Conservation (phyloP, 106 monocot species). For the Allium fistulosum region DNA sequence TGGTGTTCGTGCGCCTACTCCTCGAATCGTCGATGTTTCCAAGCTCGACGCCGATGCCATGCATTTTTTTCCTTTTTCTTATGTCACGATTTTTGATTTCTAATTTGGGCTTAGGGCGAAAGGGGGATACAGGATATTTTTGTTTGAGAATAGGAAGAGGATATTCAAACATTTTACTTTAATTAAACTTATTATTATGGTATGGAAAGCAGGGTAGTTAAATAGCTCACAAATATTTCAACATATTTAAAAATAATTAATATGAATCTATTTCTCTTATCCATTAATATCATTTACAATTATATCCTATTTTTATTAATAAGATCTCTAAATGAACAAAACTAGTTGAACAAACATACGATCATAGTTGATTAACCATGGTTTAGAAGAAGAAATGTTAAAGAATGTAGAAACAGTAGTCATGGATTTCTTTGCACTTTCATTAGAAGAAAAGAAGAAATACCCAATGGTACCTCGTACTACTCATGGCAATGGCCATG, state of each 20-base stretch:
- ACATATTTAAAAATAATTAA: neutral
- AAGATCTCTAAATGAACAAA: neutral
- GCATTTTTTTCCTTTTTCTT: too few species aligned
- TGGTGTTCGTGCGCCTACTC: too few species aligned
- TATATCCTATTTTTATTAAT: neutral
- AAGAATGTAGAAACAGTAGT: conserved; percentile 33
- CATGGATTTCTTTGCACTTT: conserved; percentile 56
- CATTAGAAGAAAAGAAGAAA: conserved; percentile 65
- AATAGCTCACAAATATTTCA: too few species aligned
- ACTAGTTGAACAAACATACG: neutral
- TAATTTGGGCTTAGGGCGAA: too few species aligned
- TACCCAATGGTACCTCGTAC: conserved; percentile 56
- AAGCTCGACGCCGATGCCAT: too few species aligned
- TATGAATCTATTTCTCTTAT: neutral
- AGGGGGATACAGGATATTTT: too few species aligned
- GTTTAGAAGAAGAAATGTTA: conserved; percentile 20
- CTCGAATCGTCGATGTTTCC: too few species aligned
- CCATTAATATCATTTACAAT: neutral
- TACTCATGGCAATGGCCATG: conserved; percentile 63
- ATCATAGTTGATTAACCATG: conserved; percentile 52
- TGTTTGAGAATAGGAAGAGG: too few species aligned
- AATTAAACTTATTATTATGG: too few species aligned
- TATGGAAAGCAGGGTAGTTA: too few species aligned
- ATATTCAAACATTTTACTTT: too few species aligned
- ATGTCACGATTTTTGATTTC: too few species aligned